Conservation (phyloP, 768 basidiomycete genomes). For the Amanita molliuscula region DNA sequence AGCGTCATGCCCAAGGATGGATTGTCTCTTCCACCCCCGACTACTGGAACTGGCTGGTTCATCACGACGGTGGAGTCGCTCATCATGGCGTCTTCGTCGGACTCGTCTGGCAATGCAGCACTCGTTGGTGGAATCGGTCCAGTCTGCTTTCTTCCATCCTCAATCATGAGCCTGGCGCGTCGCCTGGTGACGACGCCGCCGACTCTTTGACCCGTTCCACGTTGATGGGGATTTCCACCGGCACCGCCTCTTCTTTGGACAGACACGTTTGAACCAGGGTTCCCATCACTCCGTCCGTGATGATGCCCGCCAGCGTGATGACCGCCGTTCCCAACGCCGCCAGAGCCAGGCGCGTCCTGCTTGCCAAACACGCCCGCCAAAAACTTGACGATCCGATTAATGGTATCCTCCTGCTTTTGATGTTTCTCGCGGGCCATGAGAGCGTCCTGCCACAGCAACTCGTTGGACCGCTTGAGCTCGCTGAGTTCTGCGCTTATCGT, state of each 20-base stretch:
- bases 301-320: slow-evolving; percentile 9
- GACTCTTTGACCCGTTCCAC: not conserved
- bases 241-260: not conserved
- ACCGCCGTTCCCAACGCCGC: slow-evolving; percentile 21
- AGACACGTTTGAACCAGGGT: slow-evolving; percentile 7
- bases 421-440: slow-evolving; percentile 67
- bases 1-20: slow-evolving; percentile 1
- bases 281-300: slow-evolving; percentile 20
- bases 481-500: slow-evolving; percentile 85
- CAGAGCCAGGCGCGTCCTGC: slow-evolving; percentile 25
- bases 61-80: not conserved
- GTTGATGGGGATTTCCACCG: not conserved
- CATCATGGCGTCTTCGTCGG: slow-evolving; percentile 1
- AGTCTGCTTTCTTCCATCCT: slow-evolving; percentile 21
- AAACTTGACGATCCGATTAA: slow-evolving; percentile 92
- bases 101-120: not conserved
- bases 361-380: slow-evolving; percentile 83
- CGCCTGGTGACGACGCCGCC: slow-evolving; percentile 36
- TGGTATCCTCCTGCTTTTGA: slow-evolving; percentile 92
- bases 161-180: slow-evolving; percentile 59
- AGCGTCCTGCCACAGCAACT: slow-evolving; percentile 89
- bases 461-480: slow-evolving; percentile 80
- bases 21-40: not conserved
- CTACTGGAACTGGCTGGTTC: not conserved
- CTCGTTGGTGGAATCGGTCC: slow-evolving; percentile 4